Percentiles rank a stretch among this genome's conserved stretches.
Evolutionary conservation across 257 asterid species (phyloP).

Genomic region (Eustoma russellianum): DNA sequence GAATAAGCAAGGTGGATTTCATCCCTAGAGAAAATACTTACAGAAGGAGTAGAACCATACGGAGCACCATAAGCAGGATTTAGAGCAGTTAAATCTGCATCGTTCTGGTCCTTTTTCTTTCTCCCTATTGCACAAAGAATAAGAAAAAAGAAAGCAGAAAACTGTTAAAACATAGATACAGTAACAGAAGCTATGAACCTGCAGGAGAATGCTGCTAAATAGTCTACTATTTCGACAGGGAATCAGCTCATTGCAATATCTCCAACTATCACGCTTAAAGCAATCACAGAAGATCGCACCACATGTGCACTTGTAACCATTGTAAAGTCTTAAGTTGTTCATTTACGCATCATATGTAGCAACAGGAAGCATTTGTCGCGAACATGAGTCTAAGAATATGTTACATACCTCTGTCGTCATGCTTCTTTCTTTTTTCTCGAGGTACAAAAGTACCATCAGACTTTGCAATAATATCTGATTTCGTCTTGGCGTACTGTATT

Average conservation of each 20-base stretch:
- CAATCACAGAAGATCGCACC: neutral
- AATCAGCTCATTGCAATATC: neutral
- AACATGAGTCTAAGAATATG: constrained; percentile 3
- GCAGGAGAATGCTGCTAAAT: neutral
- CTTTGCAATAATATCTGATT: constrained; percentile 83
- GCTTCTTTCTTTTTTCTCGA: constrained; percentile 88
- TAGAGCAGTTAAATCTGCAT: constrained; percentile 60
- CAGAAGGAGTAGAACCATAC: constrained; percentile 83
- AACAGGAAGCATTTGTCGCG: constrained; percentile 1
- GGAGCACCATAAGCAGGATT: constrained; percentile 65
- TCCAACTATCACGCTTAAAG: neutral
- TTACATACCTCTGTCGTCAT: constrained; percentile 69
- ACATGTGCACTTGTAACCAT: neutral
- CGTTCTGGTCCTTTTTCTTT: constrained; percentile 87
- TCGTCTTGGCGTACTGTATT: constrained; percentile 91
- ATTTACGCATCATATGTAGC: neutral
- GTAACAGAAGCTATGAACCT: neutral
- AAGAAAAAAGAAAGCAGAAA: constrained; percentile 1
- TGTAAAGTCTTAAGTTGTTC: neutral
- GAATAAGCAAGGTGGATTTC: neutral
- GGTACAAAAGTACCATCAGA: constrained; percentile 91
- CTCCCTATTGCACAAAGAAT: constrained; percentile 41
- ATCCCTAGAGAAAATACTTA: constrained; percentile 34
- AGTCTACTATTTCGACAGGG: too few species aligned
- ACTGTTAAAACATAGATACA: neutral